A percentile compares a stretch with the other conserved stretches of the same genome.
These are phyloP conservation scores for Hebeloma cylindrosporum DNA, from an alignment of 768 basidiomycete species.

Conservation along the genomic window DNA sequence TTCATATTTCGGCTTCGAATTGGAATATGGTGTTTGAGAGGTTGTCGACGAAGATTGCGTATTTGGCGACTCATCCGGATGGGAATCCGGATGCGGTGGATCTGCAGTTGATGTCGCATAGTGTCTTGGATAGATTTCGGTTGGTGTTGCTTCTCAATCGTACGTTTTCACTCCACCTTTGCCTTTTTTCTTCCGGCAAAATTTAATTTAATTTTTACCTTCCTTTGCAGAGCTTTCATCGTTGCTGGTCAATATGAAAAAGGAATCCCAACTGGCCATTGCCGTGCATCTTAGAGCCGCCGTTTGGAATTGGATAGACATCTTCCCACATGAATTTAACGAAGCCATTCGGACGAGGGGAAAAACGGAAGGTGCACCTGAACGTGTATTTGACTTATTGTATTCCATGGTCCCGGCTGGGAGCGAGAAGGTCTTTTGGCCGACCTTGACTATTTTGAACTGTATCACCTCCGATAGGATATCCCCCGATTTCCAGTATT, in stretches of 20 bases:
- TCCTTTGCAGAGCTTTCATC: slow-evolving; percentile 66
- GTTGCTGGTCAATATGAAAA: slow-evolving; percentile 78
- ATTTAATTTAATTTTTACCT: slow-evolving; percentile 3
- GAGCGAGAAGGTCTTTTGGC: slow-evolving; percentile 69
- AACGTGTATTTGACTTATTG: slow-evolving; percentile 83
- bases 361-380: slow-evolving; percentile 76
- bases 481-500: slow-evolving; percentile 50
- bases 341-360: slow-evolving; percentile 64
- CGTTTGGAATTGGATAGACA: slow-evolving; percentile 89
- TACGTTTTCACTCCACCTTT: no score
- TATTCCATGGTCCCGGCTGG: slow-evolving; percentile 47
- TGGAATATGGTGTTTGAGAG: slow-evolving; percentile 77
- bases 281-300: slow-evolving; percentile 73
- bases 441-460: slow-evolving; percentile 72
- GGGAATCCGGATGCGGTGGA: slow-evolving; percentile 66
- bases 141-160: slow-evolving; percentile 73
- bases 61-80: slow-evolving; percentile 49
- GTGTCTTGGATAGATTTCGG: slow-evolving; percentile 67
- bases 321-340: slow-evolving; percentile 76
- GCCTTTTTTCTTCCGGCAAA: not conserved
- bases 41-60: slow-evolving; percentile 67
- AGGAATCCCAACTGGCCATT: slow-evolving; percentile 69
- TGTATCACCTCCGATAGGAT: slow-evolving; percentile 77
- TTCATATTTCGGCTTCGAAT: slow-evolving; percentile 84
- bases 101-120: slow-evolving; percentile 74